These are phyloP conservation scores for Rhizopogon vulgaris DNA, from an alignment of 768 basidiomycete genomes.

Conservation along the genomic window DNA sequence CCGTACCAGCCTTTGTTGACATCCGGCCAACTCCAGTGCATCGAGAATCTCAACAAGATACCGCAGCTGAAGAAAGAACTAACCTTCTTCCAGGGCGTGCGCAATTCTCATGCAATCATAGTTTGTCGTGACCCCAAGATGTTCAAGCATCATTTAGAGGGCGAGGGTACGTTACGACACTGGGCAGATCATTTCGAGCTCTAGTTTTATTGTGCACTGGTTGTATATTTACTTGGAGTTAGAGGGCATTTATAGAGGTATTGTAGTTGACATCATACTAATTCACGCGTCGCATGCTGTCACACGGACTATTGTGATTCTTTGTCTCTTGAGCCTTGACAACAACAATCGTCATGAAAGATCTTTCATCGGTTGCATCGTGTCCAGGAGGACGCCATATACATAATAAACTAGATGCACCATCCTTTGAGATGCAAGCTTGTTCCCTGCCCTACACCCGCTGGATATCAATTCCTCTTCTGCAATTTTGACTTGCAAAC, in stretches of 20 bases:
- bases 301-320: neutral
- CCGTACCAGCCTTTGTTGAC: constrained; percentile 43
- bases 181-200: constrained; percentile 61
- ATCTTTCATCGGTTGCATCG: neutral
- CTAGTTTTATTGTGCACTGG: constrained; percentile 14
- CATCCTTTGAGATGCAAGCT: neutral
- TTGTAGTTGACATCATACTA: neutral
- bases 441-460: too few species aligned
- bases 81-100: constrained; percentile 52
- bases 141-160: constrained; percentile 51
- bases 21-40: constrained; percentile 51
- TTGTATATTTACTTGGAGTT: neutral
- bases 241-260: neutral
- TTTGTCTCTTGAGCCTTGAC: neutral
- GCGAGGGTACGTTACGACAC: constrained; percentile 63
- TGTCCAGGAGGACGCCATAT: neutral
- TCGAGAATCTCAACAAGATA: constrained; percentile 56
- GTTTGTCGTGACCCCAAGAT: constrained; percentile 60
- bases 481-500: neutral
- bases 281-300: neutral
- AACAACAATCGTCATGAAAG: constrained; percentile 1
- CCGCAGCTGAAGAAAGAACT: constrained; percentile 65
- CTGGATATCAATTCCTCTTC: too few species aligned
- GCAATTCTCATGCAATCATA: constrained; percentile 69
- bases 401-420: neutral